Conservation (phyloP, 768 basidiomycete species). For the Xerocomellus intermedius region DNA sequence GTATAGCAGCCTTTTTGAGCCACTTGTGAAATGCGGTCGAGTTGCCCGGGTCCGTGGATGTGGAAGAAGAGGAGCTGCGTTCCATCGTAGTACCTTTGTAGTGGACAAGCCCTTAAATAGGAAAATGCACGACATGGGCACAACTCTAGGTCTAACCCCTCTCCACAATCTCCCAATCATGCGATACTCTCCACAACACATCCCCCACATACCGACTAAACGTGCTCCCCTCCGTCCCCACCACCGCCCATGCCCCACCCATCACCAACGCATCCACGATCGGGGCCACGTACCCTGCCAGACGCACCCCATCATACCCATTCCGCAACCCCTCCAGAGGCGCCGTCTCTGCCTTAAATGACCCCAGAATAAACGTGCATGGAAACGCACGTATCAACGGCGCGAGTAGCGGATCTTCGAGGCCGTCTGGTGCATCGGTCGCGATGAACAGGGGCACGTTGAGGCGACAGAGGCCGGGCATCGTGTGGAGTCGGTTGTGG, state of each 20-base stretch:
- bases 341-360: conserved; percentile 40
- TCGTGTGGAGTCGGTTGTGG: conserved; percentile 37
- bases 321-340: conserved; percentile 40
- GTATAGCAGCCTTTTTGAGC: conserved; percentile 45
- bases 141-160: conserved; percentile 40
- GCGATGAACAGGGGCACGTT: conserved; percentile 67
- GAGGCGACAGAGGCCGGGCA: conserved; percentile 34
- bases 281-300: conserved; percentile 52
- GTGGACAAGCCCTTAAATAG: conserved; percentile 1
- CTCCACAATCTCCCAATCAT: conserved; percentile 49
- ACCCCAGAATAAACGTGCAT: conserved; percentile 56
- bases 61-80: conserved; percentile 18
- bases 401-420: conserved; percentile 41
- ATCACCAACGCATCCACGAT: conserved; percentile 73
- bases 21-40: conserved; percentile 46
- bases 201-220: conserved; percentile 70
- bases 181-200: conserved; percentile 63
- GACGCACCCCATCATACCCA: conserved; percentile 45
- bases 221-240: conserved; percentile 74
- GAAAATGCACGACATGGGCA: not conserved
- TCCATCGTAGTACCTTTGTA: conserved; percentile 28
- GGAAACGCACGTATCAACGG: conserved; percentile 57
- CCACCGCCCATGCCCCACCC: conserved; percentile 52
- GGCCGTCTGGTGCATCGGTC: conserved; percentile 51
- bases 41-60: conserved; percentile 21